These are phyloP conservation scores for Phialocephala sp. DNA, from an alignment of 2,329 filamentous ascomycete genomes.

Conservation along the genomic window DNA sequence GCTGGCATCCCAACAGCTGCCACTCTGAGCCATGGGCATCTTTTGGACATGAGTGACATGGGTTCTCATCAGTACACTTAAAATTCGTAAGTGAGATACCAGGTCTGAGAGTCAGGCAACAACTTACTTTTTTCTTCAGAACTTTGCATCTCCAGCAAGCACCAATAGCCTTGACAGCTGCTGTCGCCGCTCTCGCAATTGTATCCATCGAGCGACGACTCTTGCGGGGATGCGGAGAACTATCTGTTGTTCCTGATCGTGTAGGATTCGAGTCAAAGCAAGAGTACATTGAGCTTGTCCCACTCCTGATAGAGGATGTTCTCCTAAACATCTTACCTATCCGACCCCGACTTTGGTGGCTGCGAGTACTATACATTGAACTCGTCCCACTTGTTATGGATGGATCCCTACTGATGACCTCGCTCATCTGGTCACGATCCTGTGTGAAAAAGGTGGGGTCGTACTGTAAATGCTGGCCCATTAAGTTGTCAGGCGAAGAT, in stretches of 20 bases:
- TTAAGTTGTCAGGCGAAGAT: no score
- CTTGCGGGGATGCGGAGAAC: background rate
- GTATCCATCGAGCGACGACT: slow-evolving; percentile 6
- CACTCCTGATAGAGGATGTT: background rate
- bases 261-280: background rate
- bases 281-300: background rate
- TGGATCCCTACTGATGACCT: no score
- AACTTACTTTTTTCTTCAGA: slow-evolving; percentile 25
- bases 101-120: background rate
- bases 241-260: background rate
- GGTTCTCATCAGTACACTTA: slow-evolving; percentile 13
- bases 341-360: background rate
- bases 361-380: background rate
- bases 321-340: background rate
- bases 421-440: no score
- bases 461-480: no score
- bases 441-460: background rate
- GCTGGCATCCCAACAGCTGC: slow-evolving; percentile 23
- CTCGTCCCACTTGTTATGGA: background rate
- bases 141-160: slow-evolving; percentile 31
- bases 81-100: background rate
- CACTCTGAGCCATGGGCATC: slow-evolving; percentile 18
- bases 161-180: slow-evolving; percentile 27
- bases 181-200: slow-evolving; percentile 21
- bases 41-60: slow-evolving; percentile 23